A percentile compares a stretch with the other conserved stretches of the same genome.
Evolutionary conservation across 805 yeast genomes (phyloP).

Genomic region (Candida arabinofermentans): DNA sequence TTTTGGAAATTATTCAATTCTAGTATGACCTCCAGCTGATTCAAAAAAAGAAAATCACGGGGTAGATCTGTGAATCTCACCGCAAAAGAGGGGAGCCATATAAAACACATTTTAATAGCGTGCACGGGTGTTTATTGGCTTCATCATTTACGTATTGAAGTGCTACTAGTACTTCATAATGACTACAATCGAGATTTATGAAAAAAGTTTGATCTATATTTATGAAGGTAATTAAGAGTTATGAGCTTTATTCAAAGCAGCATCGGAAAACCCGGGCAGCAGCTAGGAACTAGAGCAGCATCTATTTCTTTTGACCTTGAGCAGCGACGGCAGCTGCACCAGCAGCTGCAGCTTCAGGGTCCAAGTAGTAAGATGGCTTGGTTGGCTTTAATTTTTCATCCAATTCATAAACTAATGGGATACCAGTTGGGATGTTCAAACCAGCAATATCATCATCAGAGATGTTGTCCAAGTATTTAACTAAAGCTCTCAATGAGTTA

Average conservation of each 20-base stretch:
- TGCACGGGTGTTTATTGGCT: too few relatives aligned
- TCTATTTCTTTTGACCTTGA: constrained; percentile 74
- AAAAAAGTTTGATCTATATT: too few relatives aligned
- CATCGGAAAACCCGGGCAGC: too few relatives aligned
- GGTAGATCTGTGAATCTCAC: neutral
- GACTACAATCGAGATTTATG: too few relatives aligned
- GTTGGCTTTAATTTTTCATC: constrained; percentile 83
- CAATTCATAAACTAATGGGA: constrained; percentile 94
- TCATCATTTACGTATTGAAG: too few relatives aligned
- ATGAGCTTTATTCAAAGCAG: too few relatives aligned
- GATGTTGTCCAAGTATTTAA: constrained; percentile 91
- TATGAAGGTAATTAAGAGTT: too few relatives aligned
- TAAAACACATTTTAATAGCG: too few relatives aligned
- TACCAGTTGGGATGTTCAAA: constrained; percentile 97
- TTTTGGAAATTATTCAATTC: too few relatives aligned
- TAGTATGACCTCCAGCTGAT: too few relatives aligned
- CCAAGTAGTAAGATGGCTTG: constrained; percentile 93
- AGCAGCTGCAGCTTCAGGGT: constrained; percentile 99
- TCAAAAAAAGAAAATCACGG: neutral
- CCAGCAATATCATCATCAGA: constrained; percentile 90
- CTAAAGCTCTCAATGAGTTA: constrained; percentile 95
- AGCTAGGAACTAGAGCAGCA: too few relatives aligned
- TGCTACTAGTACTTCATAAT: too few relatives aligned
- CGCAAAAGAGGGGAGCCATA: neutral
- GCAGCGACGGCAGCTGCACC: constrained; percentile 99